A percentile compares a stretch with the other conserved stretches of the same genome.
Evolutionary conservation across 352 stramenopile genomes (phyloP).

Genomic region (Phytophthora pini): DNA sequence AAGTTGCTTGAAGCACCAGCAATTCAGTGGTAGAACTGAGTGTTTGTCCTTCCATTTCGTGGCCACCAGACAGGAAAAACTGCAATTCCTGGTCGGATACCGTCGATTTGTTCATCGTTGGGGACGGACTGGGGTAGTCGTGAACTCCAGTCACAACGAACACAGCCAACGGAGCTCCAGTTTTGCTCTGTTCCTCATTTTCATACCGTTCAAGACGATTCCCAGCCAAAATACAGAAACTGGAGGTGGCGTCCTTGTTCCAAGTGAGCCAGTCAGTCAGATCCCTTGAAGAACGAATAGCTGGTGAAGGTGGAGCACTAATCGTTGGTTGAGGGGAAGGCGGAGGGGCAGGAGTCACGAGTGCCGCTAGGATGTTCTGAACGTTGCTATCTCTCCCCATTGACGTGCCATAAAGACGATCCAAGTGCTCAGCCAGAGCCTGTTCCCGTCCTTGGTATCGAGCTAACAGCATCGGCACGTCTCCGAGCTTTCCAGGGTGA

Average conservation of each 20-base stretch:
- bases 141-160: conserved; percentile 57
- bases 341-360: conserved; percentile 7
- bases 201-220: conserved; percentile 63
- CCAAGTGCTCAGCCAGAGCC: conserved; percentile 63
- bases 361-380: conserved; percentile 31
- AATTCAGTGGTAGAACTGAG: conserved; percentile 12
- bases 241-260: conserved; percentile 32
- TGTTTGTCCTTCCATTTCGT: conserved; percentile 11
- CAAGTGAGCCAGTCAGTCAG: conserved; percentile 48
- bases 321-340: conserved; percentile 2
- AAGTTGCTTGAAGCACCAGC: conserved; percentile 46
- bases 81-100: conserved; percentile 21
- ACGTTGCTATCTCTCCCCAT: conserved; percentile 47
- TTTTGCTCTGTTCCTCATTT: conserved; percentile 48
- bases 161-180: conserved; percentile 40
- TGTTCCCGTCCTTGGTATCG: conserved; percentile 58
- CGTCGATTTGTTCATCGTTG: conserved; percentile 30
- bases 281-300: conserved; percentile 14
- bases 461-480: conserved; percentile 62
- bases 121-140: conserved; percentile 45
- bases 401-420: conserved; percentile 69
- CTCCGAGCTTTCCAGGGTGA: conserved; percentile 62
- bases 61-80: conserved; percentile 34
- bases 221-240: conserved; percentile 56
- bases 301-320: conserved; percentile 40